Conservation (phyloP, 2,329 filamentous ascomycete species). For the Teratosphaeria zuluensis region DNA sequence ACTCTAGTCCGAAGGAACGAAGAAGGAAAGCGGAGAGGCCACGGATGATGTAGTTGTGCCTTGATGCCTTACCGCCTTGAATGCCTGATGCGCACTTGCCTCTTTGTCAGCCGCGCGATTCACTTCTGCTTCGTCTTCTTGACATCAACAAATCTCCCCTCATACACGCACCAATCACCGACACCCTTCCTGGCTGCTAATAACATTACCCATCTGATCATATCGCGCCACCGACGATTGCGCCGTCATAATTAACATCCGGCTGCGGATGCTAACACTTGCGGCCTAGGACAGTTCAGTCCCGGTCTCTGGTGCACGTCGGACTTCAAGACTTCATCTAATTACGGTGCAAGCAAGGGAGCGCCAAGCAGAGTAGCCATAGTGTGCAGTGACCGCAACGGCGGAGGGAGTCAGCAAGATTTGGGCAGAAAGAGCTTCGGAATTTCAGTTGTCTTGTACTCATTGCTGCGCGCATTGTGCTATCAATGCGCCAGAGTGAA, state of each 20-base stretch:
- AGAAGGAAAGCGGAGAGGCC: not conserved
- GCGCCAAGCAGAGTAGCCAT: not conserved
- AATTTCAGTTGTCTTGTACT: slow-evolving; percentile 1
- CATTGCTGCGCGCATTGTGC: not conserved
- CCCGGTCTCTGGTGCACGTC: not conserved
- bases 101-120: not conserved
- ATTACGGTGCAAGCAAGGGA: not conserved
- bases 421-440: slow-evolving; percentile 23
- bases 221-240: not conserved
- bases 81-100: no score
- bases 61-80: not conserved
- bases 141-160: not conserved
- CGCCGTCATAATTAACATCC: not conserved
- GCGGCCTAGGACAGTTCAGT: not conserved
- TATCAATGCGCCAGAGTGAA: not conserved
- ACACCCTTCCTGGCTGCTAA: not conserved
- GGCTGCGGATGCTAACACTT: not conserved
- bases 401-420: slow-evolving; percentile 6
- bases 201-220: not conserved
- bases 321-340: not conserved
- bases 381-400: slow-evolving; percentile 5
- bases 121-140: not conserved
- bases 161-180: not conserved
- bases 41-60: not conserved
- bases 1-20: not conserved